Base-by-base conservation (phyloP, 768 basidiomycete genomes). In the Lactifluus rugatus region DNA sequence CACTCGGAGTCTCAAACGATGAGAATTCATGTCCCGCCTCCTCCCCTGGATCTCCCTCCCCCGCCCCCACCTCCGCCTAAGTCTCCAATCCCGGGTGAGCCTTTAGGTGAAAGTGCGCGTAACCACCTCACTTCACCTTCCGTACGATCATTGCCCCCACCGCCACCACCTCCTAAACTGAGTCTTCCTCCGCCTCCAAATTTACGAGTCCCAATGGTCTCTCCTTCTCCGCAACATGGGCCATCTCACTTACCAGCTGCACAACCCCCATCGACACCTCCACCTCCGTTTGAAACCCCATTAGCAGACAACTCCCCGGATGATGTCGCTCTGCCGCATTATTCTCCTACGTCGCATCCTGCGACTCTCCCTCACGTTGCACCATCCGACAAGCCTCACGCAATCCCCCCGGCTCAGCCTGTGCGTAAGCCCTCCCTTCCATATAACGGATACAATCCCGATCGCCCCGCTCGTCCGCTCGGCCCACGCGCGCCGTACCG, bases 401-500 rank as follows among this genome's bases (percentile, higher is more conserved):
- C 21, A 6, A 5, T 36, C 0, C 50, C 34, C 14, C n/a, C 49
- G 21, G 4, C 41, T 21, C 23, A 10, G 14, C 42, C 47, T 21
- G 25, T 3, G n/a, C 42, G 21, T 25, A 13, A 45, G 7, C 25
- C 41, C 11, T 26, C 31, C 36, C 10, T 14, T 42, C 14, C 36
- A 9, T 16, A n/a, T 19, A 44, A 23, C 37, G 14, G 16, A 10
- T 36, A 45, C 48, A 51, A 41, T 26, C 39, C 42, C 41, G 54
- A 34, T 34, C 63, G 63, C 7, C 63, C 63, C 5, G 57, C 54
- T 44, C 57, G 57, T 16, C 63, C 63, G 11, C 50, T 59, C 14
- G 63, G 63, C 5, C 63, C 63, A 13, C 61, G 60, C 4, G 34
- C 14, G 37, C 60, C 54, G 11, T 52, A 52, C 25, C 61, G 57